Evolutionary conservation across 2,329 filamentous ascomycete species (phyloP).

Genomic region (Aspergillus sp.): DNA sequence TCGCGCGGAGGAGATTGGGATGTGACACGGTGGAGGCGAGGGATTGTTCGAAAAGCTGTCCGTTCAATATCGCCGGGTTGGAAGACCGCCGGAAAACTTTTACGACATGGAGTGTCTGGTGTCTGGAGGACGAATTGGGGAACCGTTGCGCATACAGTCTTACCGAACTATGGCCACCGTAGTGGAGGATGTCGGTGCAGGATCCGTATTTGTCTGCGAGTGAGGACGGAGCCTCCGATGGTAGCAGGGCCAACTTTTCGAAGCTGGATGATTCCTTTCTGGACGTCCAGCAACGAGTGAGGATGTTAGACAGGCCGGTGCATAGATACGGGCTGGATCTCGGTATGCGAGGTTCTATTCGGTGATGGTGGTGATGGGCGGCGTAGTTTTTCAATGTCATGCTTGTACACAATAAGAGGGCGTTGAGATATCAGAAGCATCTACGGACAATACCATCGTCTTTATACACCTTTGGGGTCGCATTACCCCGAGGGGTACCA

Average conservation of each 20-base stretch:
- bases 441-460: too few species aligned
- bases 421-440: too few species aligned
- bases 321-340: not conserved
- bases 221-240: conserved; percentile 3
- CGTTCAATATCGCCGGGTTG: conserved; percentile 2
- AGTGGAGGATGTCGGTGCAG: conserved; percentile 26
- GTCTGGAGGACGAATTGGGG: not conserved
- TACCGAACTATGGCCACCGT: conserved; percentile 24
- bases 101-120: conserved; percentile 20
- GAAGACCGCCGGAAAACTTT: conserved; percentile 27
- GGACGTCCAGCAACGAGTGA: conserved; percentile 4
- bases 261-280: not conserved
- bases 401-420: too few species aligned
- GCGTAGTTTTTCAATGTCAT: not conserved
- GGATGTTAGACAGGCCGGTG: not conserved
- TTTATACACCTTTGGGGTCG: too few species aligned
- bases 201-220: conserved; percentile 24
- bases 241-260: conserved; percentile 16
- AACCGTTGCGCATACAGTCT: conserved; percentile 18
- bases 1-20: conserved; percentile 27
- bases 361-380: conserved; percentile 1
- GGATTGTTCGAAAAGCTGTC: conserved; percentile 12
- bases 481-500: too few species aligned
- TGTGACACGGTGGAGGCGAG: conserved; percentile 19
- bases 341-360: not conserved